Base-by-base conservation (phyloP, 192 early-diverging fungal species). In the Gonapodya sp. region DNA sequence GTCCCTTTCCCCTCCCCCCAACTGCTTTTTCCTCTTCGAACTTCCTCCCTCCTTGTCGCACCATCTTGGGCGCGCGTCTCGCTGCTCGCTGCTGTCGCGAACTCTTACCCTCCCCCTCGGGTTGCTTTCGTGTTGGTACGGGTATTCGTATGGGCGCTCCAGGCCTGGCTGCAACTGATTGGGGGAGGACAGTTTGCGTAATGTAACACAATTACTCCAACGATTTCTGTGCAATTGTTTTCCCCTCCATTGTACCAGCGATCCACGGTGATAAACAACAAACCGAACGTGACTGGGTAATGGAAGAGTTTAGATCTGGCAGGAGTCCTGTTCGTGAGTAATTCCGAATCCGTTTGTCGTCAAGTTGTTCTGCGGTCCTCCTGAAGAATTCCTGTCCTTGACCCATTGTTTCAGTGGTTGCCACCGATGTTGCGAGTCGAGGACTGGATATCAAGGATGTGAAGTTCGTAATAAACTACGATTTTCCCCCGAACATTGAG, bases 211-310 rank as follows among this genome's bases (percentile, higher is more conserved):
- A 64, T 24, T 16, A 64, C 46, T 64, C 46, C 46, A 64, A 64
- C 46, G 8, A 24, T 64, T 64, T 24, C 46, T 64, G 24, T 64
- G 8, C 24, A 24, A 24, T 64, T 77, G 18, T 18, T 77, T 31
- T 33, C 75, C 16, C 75, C 8, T 34, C 75, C 32, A 31, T 1
- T 35, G n/a, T 36, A 1, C 31, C 33, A 80, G 96, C 95, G 64
- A 97, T 99, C 86, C 97, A 99, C 83, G 96, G 96, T 80, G 96
- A 97, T 88, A 98, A 97, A 86, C 92, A 91, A 36, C 97, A 99
- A 88, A 91, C 88, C 36, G 96, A 98, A 84, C 96, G 97, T 85
- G 96, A 98, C 86, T 96, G 95, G 95, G 96, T 96, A 1, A 90
- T 99, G 82, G 87, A 88, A 73, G 92, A 97, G 85, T 99, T 99